Evolutionary conservation across 2,329 filamentous ascomycete genomes (phyloP).

Genomic region (Phoma sp.): DNA sequence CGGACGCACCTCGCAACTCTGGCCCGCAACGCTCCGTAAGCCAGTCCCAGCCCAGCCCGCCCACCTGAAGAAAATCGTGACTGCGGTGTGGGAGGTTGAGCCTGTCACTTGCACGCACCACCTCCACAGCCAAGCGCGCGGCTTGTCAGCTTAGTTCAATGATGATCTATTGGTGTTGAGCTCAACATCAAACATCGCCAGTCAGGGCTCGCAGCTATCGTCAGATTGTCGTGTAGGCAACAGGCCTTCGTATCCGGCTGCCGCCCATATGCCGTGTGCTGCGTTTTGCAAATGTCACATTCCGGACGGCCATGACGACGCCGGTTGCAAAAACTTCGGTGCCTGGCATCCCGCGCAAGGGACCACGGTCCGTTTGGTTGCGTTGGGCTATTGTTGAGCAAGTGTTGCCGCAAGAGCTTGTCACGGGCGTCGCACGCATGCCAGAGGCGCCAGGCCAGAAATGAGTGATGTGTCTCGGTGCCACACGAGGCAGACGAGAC

Average conservation of each 20-base stretch:
- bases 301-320: slow-evolving; percentile 8
- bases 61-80: slow-evolving; percentile 15
- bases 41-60: slow-evolving; percentile 9
- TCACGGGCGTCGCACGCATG: slow-evolving; percentile 10
- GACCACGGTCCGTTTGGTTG: not conserved
- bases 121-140: slow-evolving; percentile 20
- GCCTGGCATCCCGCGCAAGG: slow-evolving; percentile 14
- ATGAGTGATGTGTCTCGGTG: slow-evolving; percentile 11
- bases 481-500: slow-evolving; percentile 10
- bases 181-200: slow-evolving; percentile 17
- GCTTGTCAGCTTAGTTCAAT: slow-evolving; percentile 4
- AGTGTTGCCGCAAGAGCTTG: slow-evolving; percentile 1
- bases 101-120: slow-evolving; percentile 19
- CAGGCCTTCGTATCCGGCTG: slow-evolving; percentile 3
- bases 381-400: slow-evolving; percentile 1
- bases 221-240: slow-evolving; percentile 1
- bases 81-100: slow-evolving; percentile 12
- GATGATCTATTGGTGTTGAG: slow-evolving; percentile 13
- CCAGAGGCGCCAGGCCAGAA: not conserved
- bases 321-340: slow-evolving; percentile 1
- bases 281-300: slow-evolving; percentile 11
- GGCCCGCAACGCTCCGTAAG: slow-evolving; percentile 28
- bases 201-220: slow-evolving; percentile 10
- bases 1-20: slow-evolving; percentile 22
- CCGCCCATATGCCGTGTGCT: slow-evolving; percentile 4